Conservation (phyloP, 75 land plant genomes). For the Ceratopteris richardii region DNA sequence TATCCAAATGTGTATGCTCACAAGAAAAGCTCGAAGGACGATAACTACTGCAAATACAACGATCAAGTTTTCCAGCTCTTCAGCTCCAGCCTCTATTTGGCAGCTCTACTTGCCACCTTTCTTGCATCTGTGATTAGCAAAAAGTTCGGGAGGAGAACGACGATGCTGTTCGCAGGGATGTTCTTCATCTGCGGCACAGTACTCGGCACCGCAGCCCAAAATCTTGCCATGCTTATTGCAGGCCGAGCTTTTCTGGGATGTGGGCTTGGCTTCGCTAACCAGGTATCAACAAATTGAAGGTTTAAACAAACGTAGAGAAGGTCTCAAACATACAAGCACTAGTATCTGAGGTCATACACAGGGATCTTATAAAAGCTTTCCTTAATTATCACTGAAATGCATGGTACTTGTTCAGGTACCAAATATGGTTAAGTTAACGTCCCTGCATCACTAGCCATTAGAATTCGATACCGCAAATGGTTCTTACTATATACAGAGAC, state of each 20-base stretch:
- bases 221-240: slow-evolving; percentile 34
- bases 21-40: slow-evolving; percentile 3
- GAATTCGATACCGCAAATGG: too few species aligned
- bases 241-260: slow-evolving; percentile 36
- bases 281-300: slow-evolving; percentile 21
- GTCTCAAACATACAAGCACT: neutral
- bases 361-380: neutral
- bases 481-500: too few species aligned
- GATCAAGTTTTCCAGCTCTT: too few species aligned
- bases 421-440: too few species aligned
- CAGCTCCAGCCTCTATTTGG: slow-evolving; percentile 40
- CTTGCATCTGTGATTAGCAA: slow-evolving; percentile 23
- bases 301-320: neutral
- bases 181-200: slow-evolving; percentile 23
- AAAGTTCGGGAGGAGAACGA: slow-evolving; percentile 19
- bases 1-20: slow-evolving; percentile 18
- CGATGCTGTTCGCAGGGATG: slow-evolving; percentile 28
- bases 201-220: slow-evolving; percentile 29
- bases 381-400: too few species aligned
- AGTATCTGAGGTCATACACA: neutral
- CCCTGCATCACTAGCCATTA: too few species aligned
- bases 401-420: too few species aligned
- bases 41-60: slow-evolving; percentile 44
- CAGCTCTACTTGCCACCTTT: slow-evolving; percentile 30
- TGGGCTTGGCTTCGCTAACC: slow-evolving; percentile 36